These are phyloP conservation scores for Aspergillus fijiensis DNA, from an alignment of 2,329 filamentous ascomycete genomes.

Conservation along the genomic window DNA sequence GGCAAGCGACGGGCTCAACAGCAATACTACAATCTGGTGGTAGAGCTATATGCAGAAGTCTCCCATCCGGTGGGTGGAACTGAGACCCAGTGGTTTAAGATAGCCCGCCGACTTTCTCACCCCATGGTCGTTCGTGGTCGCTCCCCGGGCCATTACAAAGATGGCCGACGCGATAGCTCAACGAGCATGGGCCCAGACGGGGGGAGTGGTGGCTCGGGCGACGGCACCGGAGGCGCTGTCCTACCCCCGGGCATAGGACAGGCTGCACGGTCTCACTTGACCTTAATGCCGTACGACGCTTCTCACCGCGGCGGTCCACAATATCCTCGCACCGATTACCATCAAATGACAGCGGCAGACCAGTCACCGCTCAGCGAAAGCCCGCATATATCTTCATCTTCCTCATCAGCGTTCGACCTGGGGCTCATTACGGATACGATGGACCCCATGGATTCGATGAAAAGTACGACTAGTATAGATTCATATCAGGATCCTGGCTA, in stretches of 20 bases:
- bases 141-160: slow-evolving; percentile 77
- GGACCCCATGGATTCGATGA: slow-evolving; percentile 41
- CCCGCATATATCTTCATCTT: slow-evolving; percentile 41
- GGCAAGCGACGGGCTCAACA: slow-evolving; percentile 86
- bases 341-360: slow-evolving; percentile 36
- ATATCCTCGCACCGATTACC: slow-evolving; percentile 37
- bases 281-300: slow-evolving; percentile 37
- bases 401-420: slow-evolving; percentile 40
- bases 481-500: slow-evolving; percentile 36
- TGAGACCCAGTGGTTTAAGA: slow-evolving; percentile 63
- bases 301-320: slow-evolving; percentile 32
- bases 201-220: slow-evolving; percentile 50
- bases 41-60: slow-evolving; percentile 76
- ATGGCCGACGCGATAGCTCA: slow-evolving; percentile 66
- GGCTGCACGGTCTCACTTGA: slow-evolving; percentile 31
- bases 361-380: slow-evolving; percentile 41
- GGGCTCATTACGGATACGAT: slow-evolving; percentile 40
- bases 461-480: slow-evolving; percentile 32
- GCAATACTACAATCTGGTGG: slow-evolving; percentile 88
- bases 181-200: slow-evolving; percentile 70
- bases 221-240: slow-evolving; percentile 29
- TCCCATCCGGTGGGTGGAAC: slow-evolving; percentile 41
- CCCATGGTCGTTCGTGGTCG: slow-evolving; percentile 85
- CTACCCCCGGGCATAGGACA: slow-evolving; percentile 34
- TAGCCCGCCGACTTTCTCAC: slow-evolving; percentile 71